phyloP scores from a whole-genome alignment of 768 basidiomycete species.

The Pulveroboletus sp. region DNA sequence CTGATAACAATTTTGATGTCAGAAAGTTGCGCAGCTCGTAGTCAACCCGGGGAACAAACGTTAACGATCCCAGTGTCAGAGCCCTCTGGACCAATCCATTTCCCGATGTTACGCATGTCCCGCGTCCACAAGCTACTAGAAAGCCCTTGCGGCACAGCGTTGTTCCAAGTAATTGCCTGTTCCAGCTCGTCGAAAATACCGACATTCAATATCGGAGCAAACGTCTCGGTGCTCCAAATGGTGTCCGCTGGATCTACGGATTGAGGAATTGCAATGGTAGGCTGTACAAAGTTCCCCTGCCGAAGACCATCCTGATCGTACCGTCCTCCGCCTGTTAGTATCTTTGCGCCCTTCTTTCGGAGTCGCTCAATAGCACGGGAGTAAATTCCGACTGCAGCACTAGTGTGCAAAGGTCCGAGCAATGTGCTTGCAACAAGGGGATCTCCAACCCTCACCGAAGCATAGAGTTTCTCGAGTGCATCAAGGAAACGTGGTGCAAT shows the following conservation, averaged over 20 bases:
- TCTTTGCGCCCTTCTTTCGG: conserved; percentile 62
- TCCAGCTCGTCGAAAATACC: conserved; percentile 83
- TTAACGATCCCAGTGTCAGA: conserved; percentile 93
- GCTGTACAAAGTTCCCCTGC: conserved; percentile 85
- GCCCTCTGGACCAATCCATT: conserved; percentile 88
- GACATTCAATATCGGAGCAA: conserved; percentile 87
- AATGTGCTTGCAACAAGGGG: conserved; percentile 72
- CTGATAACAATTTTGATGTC: conserved; percentile 31
- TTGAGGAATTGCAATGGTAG: conserved; percentile 74
- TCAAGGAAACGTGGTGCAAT: conserved; percentile 75
- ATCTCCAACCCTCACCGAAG: conserved; percentile 73
- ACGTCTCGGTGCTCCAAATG: conserved; percentile 78
- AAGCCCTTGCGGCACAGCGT: conserved; percentile 85
- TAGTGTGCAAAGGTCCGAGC: conserved; percentile 82
- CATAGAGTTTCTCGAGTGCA: conserved; percentile 70
- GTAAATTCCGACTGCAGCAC: conserved; percentile 65
- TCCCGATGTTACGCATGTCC: conserved; percentile 77
- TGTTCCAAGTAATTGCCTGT: conserved; percentile 87
- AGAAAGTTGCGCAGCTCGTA: background rate
- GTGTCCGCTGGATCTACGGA: conserved; percentile 47
- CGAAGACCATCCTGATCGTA: conserved; percentile 49
- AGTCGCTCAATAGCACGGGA: conserved; percentile 57
- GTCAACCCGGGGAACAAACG: conserved; percentile 41
- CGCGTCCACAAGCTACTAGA: conserved; percentile 91
- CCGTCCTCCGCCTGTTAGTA: conserved; percentile 66